These are phyloP conservation scores for Lipomyces yarrowii DNA, from an alignment of 1,139 yeast genomes.

Conservation along the genomic window DNA sequence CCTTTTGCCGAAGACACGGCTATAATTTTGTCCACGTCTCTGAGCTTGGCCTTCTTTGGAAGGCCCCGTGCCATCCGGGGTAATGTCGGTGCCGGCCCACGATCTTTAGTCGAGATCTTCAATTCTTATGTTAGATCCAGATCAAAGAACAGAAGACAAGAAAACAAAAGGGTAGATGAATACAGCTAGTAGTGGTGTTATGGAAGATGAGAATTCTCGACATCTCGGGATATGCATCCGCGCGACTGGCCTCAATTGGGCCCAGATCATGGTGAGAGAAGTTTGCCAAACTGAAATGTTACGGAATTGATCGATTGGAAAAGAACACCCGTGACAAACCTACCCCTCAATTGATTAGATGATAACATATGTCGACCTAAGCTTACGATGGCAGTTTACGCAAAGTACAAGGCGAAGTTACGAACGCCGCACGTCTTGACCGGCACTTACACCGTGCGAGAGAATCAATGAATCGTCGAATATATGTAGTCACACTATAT, in stretches of 20 bases:
- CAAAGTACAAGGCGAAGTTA: no score
- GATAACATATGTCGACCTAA: neutral
- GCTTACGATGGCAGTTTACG: no score
- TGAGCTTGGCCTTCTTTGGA: slow-evolving; percentile 37
- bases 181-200: neutral
- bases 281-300: neutral
- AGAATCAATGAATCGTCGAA: no score
- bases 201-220: neutral
- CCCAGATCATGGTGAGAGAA: neutral
- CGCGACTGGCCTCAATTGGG: neutral
- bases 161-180: no score
- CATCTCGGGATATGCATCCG: neutral
- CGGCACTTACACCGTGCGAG: no score
- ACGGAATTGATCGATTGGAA: neutral
- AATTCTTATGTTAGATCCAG: neutral
- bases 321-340: neutral
- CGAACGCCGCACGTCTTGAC: no score
- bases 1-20: slow-evolving; percentile 82
- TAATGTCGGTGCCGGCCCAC: slow-evolving; percentile 33
- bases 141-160: no score
- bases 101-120: slow-evolving; percentile 3
- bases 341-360: neutral
- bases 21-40: slow-evolving; percentile 62
- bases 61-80: slow-evolving; percentile 35
- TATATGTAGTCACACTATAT: neutral